A percentile compares a stretch with the other conserved stretches of the same genome.
These are phyloP conservation scores for Penicillium salamii DNA, from an alignment of 495 filamentous ascomycete genomes.

Conservation along the genomic window DNA sequence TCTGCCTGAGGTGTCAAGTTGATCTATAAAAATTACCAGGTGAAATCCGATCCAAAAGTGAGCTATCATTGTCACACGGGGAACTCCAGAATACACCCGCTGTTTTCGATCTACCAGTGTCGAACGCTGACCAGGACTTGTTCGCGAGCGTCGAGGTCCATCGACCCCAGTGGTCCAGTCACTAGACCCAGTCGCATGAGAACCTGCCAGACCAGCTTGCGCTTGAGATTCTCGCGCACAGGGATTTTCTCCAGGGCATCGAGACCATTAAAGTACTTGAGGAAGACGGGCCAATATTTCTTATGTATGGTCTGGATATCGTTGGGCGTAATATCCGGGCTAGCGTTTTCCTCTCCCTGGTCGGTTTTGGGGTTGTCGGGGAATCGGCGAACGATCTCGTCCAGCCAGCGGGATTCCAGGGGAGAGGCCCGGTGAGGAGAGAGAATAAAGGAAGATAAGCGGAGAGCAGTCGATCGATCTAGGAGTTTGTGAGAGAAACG, in stretches of 20 bases:
- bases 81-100: constrained; percentile 1
- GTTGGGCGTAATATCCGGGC: constrained; percentile 23
- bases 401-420: constrained; percentile 69
- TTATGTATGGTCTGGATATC: constrained; percentile 53
- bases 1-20: not conserved
- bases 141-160: constrained; percentile 35
- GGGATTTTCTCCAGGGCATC: constrained; percentile 86
- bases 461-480: constrained; percentile 37
- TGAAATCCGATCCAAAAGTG: not conserved
- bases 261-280: constrained; percentile 84
- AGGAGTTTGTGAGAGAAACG: constrained; percentile 38
- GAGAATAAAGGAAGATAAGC: constrained; percentile 45
- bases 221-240: constrained; percentile 75
- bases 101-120: constrained; percentile 36
- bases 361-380: constrained; percentile 28
- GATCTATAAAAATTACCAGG: not conserved
- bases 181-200: constrained; percentile 38
- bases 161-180: constrained; percentile 27
- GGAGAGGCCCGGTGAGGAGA: constrained; percentile 54
- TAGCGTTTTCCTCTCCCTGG: constrained; percentile 1
- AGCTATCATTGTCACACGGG: constrained; percentile 1
- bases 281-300: constrained; percentile 50
- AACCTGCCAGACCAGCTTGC: constrained; percentile 76
- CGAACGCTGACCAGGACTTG: constrained; percentile 43
- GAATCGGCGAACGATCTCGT: constrained; percentile 64